phyloP scores from a whole-genome alignment of 768 basidiomycete genomes.

The Boletus vinaceobasis region DNA sequence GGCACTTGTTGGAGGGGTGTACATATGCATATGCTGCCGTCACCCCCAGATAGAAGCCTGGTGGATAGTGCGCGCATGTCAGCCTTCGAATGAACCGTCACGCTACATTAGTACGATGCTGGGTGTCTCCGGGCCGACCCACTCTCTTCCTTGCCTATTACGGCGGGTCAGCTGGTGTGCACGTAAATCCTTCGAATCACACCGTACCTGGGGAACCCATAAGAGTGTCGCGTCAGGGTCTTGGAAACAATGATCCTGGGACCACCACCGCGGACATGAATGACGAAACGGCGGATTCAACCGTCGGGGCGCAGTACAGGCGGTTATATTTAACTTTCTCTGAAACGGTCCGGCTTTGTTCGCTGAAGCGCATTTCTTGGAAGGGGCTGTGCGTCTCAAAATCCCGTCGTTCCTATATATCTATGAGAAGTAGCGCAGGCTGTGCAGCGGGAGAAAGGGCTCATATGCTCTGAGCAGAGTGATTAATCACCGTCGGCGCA shows the following conservation, averaged over 20 bases:
- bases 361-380: background rate
- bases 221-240: too few species aligned
- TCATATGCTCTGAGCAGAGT: too few species aligned
- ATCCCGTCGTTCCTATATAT: background rate
- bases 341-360: background rate
- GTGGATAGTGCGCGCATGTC: background rate
- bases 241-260: background rate
- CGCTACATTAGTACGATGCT: background rate
- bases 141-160: background rate
- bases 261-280: background rate
- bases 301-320: background rate
- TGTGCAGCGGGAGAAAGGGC: background rate
- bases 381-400: background rate
- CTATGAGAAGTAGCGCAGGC: background rate
- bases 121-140: background rate
- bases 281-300: background rate
- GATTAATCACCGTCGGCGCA: too few species aligned
- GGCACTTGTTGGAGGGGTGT: background rate
- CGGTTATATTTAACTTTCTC: background rate
- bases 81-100: background rate
- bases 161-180: background rate
- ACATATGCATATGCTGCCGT: conserved; percentile 5
- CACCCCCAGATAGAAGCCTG: conserved; percentile 11
- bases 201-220: too few species aligned
- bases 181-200: background rate